Evolutionary conservation across 768 basidiomycete genomes (phyloP), one percentile per base, ranked within the genome.

Genomic region (Pleurotus tuoliensis): DNA sequence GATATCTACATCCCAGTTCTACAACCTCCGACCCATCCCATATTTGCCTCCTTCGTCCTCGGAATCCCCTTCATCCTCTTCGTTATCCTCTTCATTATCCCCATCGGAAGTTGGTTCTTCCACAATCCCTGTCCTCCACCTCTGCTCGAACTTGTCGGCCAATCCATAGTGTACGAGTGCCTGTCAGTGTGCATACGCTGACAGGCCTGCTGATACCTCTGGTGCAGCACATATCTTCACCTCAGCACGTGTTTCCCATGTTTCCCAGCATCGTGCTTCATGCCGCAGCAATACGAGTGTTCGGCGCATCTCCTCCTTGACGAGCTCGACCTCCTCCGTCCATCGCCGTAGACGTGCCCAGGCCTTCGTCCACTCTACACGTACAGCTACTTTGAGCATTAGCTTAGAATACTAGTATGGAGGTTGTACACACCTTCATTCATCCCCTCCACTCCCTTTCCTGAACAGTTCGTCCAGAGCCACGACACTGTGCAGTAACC

Each of bases 301-400:
- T 16, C 52, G 47, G 5, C 40, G 52, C 52, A 54, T 54, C 18
- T 55, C 46, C 20, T 49, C 64, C 5, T 56, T 61, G 5, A 66
- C 54, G 6, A 61, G 47, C 13, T 38, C 25, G 9, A 56, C 58
- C 48, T 61, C 60, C 40, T 61, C 59, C 11, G 18, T 30, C 60
- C 60, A 61, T 7, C 59, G 55, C 13, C 27, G 20, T 15, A 45
- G 15, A 12, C 60, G 27, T 12, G 60, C 43, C 56, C 58, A 20
- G 16, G 62, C 58, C 56, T 57, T 61, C 8, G 37, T 30, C 60
- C 60, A 61, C 30, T 61, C 60, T n/a, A 61, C 54, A 12, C 55
- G 58, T 13, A 60, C 30, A 30, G 44, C 60, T 60, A 41, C 25
- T 24, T 47, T 22, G 15, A 13, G 16, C 3, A 4, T 41, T 13